Percentiles rank a stretch among this genome's conserved stretches.
These are phyloP conservation scores for Polygonum maritimum DNA, from an alignment of 148 eudicot species.

Conservation along the genomic window DNA sequence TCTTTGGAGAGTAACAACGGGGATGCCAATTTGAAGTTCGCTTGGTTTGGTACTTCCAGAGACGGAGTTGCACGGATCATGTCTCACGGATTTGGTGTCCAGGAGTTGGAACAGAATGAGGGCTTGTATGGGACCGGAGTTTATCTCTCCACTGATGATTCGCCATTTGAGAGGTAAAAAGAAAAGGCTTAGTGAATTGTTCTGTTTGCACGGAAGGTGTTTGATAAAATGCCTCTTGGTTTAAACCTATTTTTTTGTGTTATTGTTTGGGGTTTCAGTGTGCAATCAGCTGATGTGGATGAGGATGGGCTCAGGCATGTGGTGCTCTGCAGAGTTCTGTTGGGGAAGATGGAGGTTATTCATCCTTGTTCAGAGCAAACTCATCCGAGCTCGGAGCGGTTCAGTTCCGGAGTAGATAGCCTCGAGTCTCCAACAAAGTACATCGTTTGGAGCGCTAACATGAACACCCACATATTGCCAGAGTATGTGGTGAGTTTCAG, in stretches of 20 bases:
- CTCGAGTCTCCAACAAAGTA: conserved; percentile 35
- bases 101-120: neutral
- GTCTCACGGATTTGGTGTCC: conserved; percentile 33
- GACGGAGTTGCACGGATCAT: conserved; percentile 26
- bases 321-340: conserved; percentile 56
- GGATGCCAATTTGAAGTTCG: conserved; percentile 22
- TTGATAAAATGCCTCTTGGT: neutral
- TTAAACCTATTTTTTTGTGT: neutral
- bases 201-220: neutral
- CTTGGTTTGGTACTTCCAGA: conserved; percentile 45
- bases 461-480: conserved; percentile 74
- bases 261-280: conserved; percentile 26
- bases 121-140: conserved; percentile 23
- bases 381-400: conserved; percentile 38
- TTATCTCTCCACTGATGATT: conserved; percentile 21
- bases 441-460: conserved; percentile 42
- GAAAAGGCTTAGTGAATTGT: neutral
- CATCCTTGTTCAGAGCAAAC: conserved; percentile 31
- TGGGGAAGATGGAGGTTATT: conserved; percentile 39
- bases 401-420: conserved; percentile 45
- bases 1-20: conserved; percentile 13
- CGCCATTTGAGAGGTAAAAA: conserved; percentile 27
- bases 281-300: conserved; percentile 33
- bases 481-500: conserved; percentile 56
- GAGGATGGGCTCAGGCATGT: conserved; percentile 56